Base-by-base conservation (phyloP, 768 basidiomycete species). In the Goffeauzyma gilvescens region DNA sequence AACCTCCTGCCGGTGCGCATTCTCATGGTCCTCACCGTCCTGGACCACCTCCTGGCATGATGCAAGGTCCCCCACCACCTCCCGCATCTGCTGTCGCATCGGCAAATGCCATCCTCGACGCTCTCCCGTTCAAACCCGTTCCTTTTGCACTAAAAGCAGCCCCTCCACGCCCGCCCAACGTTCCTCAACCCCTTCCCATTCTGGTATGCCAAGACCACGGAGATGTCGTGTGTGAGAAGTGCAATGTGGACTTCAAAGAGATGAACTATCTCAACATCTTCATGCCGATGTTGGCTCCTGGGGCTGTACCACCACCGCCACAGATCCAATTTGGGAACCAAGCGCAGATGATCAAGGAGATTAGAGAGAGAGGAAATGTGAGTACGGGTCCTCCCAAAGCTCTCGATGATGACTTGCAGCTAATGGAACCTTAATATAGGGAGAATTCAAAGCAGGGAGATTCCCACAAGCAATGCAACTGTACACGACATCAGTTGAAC, bases 291-390 rank as follows among this genome's bases (percentile, higher is more conserved):
- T 50, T 55, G 4, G 60, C 62, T 10, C 28, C 50, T 4, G 56
- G 58, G 14, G 71, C 75, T 37, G 81, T 81, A 54, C 85, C 72
- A 7, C 87, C 86, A 2, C 85, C 86, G 4, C 72, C 76, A 22
- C 78, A 75, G 48, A 70, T 86, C 36, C 67, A 44, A 18, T 54
- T 81, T 38, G 76, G 78, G 6, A 76, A 77, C 55, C 79, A 81
- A 49, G 72, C 80, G 0, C 73, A 78, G 50, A 71, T 75, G 17
- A 74, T 95, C 43, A 78, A 74, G 12, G 67, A 71, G 35, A 77
- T 79, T 4, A 95, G 95, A 59, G 90, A 96, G 36, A 83, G 90
- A 49, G 93, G 93, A 46, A 98, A 98, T 62, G 85, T 85, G 57
- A 57, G 83, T 69, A 8, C 6, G 7, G 25, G 7, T 14, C 13